Conservation (phyloP, 2,329 filamentous ascomycete genomes). For the Phialophora tarda region DNA sequence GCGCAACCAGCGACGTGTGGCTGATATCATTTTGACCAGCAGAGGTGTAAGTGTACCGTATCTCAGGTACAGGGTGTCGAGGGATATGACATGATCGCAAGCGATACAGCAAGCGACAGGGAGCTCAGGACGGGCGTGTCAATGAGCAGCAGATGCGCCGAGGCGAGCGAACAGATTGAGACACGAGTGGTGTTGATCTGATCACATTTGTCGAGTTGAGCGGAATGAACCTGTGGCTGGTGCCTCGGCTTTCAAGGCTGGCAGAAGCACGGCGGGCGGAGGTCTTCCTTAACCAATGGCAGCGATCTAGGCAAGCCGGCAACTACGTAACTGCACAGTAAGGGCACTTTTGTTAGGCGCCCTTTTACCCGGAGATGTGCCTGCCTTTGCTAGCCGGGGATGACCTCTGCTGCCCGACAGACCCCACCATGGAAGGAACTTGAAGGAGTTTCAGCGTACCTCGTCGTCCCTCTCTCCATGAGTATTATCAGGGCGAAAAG, state of each 20-base stretch:
- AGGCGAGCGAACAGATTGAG: conserved; percentile 11
- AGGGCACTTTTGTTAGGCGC: conserved; percentile 3
- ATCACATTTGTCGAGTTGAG: conserved; percentile 21
- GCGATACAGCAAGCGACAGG: conserved; percentile 6
- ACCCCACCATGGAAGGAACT: conserved; percentile 23
- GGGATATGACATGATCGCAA: conserved; percentile 34
- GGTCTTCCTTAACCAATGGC: conserved; percentile 3
- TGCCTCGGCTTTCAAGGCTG: conserved; percentile 29
- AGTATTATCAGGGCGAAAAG: conserved; percentile 6
- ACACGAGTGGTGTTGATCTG: conserved; percentile 23
- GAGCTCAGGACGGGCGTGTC: conserved; percentile 18
- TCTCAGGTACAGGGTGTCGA: conserved; percentile 29
- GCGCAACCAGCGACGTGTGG: conserved; percentile 86
- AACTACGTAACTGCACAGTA: conserved; percentile 7
- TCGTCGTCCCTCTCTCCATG: conserved; percentile 14
- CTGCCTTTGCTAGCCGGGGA: conserved; percentile 19
- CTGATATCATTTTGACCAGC: conserved; percentile 69
- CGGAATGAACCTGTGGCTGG: conserved; percentile 25
- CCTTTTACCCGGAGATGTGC: conserved; percentile 5
- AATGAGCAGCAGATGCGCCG: conserved; percentile 8
- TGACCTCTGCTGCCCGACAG: conserved; percentile 13
- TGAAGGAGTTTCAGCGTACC: conserved; percentile 14
- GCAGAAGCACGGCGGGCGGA: neutral
- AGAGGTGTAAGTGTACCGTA: conserved; percentile 26
- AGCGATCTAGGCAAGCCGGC: neutral